Conservation (phyloP, 345 rosid genomes). For the Laguncularia racemosa region DNA sequence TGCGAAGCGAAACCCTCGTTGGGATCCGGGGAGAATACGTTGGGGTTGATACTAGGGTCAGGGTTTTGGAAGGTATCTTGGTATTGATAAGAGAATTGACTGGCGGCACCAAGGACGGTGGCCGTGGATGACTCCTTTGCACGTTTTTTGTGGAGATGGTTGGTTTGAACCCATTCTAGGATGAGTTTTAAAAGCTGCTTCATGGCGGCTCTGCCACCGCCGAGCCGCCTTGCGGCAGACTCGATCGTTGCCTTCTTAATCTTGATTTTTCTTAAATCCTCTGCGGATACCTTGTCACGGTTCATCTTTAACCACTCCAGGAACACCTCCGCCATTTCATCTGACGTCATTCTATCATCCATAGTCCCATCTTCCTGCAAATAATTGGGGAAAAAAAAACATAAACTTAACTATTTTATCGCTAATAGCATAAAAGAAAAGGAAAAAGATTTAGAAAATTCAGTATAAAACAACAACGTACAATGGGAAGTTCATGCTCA, state of each 20-base stretch:
- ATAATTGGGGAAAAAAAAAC: no score
- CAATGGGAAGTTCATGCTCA: background rate
- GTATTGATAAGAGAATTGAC: constrained; percentile 15
- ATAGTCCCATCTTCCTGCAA: background rate
- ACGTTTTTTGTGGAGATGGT: constrained; percentile 64
- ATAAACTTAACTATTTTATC: no score
- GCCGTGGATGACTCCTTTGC: constrained; percentile 18
- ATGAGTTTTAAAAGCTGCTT: constrained; percentile 84
- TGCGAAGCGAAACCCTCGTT: constrained; percentile 33
- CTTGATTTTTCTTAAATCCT: constrained; percentile 80
- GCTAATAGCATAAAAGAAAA: no score
- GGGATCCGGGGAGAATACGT: constrained; percentile 23
- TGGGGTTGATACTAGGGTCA: constrained; percentile 25
- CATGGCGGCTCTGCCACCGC: constrained; percentile 94
- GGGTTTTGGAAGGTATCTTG: constrained; percentile 38
- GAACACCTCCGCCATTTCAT: constrained; percentile 79
- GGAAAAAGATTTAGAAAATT: no score
- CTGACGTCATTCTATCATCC: constrained; percentile 12
- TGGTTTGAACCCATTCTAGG: constrained; percentile 95
- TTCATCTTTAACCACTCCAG: constrained; percentile 87
- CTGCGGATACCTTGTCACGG: constrained; percentile 80
- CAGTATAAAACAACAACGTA: no score
- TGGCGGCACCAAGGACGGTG: constrained; percentile 1
- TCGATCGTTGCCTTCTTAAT: constrained; percentile 93
- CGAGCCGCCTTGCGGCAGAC: constrained; percentile 72